Evolutionary conservation across 2,329 filamentous ascomycete genomes (phyloP).

Genomic region (Reticulascus tulasneorum): DNA sequence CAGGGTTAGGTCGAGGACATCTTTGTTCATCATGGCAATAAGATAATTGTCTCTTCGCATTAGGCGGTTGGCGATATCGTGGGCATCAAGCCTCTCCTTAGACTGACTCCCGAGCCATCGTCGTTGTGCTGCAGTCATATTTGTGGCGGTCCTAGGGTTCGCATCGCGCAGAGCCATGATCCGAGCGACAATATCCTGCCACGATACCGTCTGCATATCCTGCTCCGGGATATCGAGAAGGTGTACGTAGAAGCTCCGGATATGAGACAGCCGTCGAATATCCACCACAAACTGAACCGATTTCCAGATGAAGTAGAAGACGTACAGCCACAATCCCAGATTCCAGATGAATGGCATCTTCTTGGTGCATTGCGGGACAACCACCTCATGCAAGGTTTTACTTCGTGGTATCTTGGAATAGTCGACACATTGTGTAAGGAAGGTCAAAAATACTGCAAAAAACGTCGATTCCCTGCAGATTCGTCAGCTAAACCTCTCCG

Average conservation of each 20-base stretch:
- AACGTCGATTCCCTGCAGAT: slow-evolving; percentile 68
- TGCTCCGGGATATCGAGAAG: slow-evolving; percentile 75
- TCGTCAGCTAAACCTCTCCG: slow-evolving; percentile 9
- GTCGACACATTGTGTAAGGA: slow-evolving; percentile 81
- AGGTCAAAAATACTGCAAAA: slow-evolving; percentile 76
- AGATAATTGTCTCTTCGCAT: slow-evolving; percentile 98
- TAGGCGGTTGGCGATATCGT: slow-evolving; percentile 92
- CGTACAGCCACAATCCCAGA: slow-evolving; percentile 76
- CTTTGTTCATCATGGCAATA: slow-evolving; percentile 96
- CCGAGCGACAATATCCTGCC: slow-evolving; percentile 84
- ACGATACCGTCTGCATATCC: slow-evolving; percentile 91
- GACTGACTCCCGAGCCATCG: slow-evolving; percentile 75
- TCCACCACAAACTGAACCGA: slow-evolving; percentile 71
- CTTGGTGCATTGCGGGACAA: slow-evolving; percentile 70
- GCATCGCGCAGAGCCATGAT: slow-evolving; percentile 80
- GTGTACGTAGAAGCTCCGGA: slow-evolving; percentile 82
- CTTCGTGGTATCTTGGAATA: slow-evolving; percentile 71
- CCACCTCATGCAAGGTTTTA: slow-evolving; percentile 46
- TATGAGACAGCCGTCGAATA: slow-evolving; percentile 66
- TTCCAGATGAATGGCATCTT: slow-evolving; percentile 75
- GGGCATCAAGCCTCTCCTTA: slow-evolving; percentile 90
- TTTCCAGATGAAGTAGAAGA: slow-evolving; percentile 81
- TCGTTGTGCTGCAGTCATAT: slow-evolving; percentile 47
- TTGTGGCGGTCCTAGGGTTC: slow-evolving; percentile 73
- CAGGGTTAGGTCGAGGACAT: slow-evolving; percentile 81